Evolutionary conservation across 306 rosid species (phyloP), one percentile per base, ranked within the genome.

Genomic region (Neltuma alba): DNA sequence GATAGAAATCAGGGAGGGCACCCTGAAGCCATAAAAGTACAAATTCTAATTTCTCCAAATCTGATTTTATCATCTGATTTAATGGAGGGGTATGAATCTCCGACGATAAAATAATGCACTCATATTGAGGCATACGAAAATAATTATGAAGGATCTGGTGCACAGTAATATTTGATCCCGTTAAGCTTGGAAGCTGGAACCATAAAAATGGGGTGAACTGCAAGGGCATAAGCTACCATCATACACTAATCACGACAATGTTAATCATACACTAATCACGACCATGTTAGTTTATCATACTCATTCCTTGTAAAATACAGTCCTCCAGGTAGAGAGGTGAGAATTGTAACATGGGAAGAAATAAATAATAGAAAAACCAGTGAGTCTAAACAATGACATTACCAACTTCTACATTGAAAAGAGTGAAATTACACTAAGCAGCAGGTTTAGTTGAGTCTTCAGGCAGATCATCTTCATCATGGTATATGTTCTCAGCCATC

Each of bases 401-500:
- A 52, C 61, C 76, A 30, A 75, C 75, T 64, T 79, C 78, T 57
- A 82, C 60, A 75, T 65, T 75, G 55, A 62, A 33, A 33, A 50
- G 60, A 62, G 16, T 41, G 48, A 60, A 78, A 81, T 65, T 77
- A 77, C 86, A 83, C 86, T 86, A 92, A 12, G 95, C 63, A 50
- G 87, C 86, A 21, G 30, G 61, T 84, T 88, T 88, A 0, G 92
- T 80, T 20, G 98, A 78, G 75, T 96, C 98, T 81, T 96, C 97
- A 4, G 94, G 98, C 63, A 96, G 85, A 87, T 96, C 98, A 37
- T 96, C 99, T 82, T 93, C 99, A 34, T 93, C 99, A 72, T 93
- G 98, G 94, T 93, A 96, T 85, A 96, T 93, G 89, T 96, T 96
- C 81, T 96, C 99, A 2, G 99, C 97, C 99, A 93, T 96, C 90